These are phyloP conservation scores for Fagus crenata DNA, from an alignment of 306 rosid genomes.

Conservation along the genomic window DNA sequence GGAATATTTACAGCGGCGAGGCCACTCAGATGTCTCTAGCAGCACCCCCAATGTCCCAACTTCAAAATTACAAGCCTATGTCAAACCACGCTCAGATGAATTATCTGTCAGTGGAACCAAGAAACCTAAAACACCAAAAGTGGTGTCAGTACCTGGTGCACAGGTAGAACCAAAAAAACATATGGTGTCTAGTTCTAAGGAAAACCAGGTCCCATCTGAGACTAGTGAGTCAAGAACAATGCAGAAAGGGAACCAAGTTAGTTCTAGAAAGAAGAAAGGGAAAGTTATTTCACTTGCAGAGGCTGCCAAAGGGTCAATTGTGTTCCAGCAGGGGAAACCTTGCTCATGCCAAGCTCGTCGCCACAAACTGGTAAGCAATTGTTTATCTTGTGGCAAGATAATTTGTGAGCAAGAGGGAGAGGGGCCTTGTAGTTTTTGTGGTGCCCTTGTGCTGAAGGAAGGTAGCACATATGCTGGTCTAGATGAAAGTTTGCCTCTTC, in stretches of 20 bases:
- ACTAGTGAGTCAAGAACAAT: slow-evolving; percentile 41
- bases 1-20: slow-evolving; percentile 69
- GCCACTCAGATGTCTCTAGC: slow-evolving; percentile 45
- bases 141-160: slow-evolving; percentile 29
- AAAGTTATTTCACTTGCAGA: slow-evolving; percentile 80
- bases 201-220: slow-evolving; percentile 36
- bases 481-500: slow-evolving; percentile 61
- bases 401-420: slow-evolving; percentile 99
- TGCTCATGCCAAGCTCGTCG: slow-evolving; percentile 89
- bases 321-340: slow-evolving; percentile 88
- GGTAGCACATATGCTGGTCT: slow-evolving; percentile 90
- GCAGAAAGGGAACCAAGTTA: slow-evolving; percentile 60
- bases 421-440: slow-evolving; percentile 92
- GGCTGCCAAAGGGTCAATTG: slow-evolving; percentile 88
- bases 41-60: slow-evolving; percentile 40
- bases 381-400: slow-evolving; percentile 92
- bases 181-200: slow-evolving; percentile 33
- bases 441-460: slow-evolving; percentile 83
- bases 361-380: slow-evolving; percentile 73
- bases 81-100: slow-evolving; percentile 72
- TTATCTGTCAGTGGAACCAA: slow-evolving; percentile 50
- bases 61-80: slow-evolving; percentile 70
- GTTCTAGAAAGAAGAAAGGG: slow-evolving; percentile 79
- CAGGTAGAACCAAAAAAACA: slow-evolving; percentile 47
- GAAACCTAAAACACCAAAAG: slow-evolving; percentile 63